A percentile compares a stretch with the other conserved stretches of the same genome.
Conservation (phyloP, 371 early-diverging fungal species). For the Parasitella parasitica region DNA sequence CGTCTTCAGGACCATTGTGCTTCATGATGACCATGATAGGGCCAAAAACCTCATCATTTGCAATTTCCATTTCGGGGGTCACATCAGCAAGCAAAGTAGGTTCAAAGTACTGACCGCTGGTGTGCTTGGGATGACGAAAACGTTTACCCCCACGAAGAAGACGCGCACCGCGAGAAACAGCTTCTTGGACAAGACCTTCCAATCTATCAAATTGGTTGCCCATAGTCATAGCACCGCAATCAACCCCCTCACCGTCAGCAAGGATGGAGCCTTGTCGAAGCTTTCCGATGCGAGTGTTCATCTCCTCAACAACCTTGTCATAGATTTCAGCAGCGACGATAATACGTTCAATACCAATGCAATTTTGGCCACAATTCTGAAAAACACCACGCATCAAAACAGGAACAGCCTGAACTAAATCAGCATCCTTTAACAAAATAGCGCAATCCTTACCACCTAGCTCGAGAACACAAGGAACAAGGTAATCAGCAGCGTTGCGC, state of each 20-base stretch:
- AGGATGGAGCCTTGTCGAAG: constrained; percentile 74
- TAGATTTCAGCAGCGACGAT: constrained; percentile 68
- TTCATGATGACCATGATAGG: constrained; percentile 84
- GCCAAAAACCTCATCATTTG: constrained; percentile 79
- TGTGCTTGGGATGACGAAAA: constrained; percentile 65
- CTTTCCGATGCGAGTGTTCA: constrained; percentile 52
- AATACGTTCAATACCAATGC: constrained; percentile 80
- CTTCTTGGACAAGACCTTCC: constrained; percentile 59
- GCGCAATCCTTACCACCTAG: constrained; percentile 91
- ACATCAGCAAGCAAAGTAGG: constrained; percentile 83
- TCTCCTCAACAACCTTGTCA: constrained; percentile 66
- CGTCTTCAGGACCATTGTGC: constrained; percentile 71
- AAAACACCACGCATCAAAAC: constrained; percentile 79
- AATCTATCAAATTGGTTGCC: constrained; percentile 53
- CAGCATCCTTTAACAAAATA: constrained; percentile 74
- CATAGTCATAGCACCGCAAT: constrained; percentile 80
- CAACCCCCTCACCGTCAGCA: constrained; percentile 66
- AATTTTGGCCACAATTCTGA: constrained; percentile 88
- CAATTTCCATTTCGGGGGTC: constrained; percentile 71
- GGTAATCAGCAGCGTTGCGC: constrained; percentile 66
- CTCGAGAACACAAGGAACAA: constrained; percentile 87
- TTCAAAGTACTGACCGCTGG: constrained; percentile 75
- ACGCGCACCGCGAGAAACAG: constrained; percentile 76
- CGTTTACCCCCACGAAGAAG: constrained; percentile 70
- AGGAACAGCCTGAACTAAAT: constrained; percentile 66